phyloP scores from a whole-genome alignment of 768 basidiomycete genomes.

The Hygrophorus russula region DNA sequence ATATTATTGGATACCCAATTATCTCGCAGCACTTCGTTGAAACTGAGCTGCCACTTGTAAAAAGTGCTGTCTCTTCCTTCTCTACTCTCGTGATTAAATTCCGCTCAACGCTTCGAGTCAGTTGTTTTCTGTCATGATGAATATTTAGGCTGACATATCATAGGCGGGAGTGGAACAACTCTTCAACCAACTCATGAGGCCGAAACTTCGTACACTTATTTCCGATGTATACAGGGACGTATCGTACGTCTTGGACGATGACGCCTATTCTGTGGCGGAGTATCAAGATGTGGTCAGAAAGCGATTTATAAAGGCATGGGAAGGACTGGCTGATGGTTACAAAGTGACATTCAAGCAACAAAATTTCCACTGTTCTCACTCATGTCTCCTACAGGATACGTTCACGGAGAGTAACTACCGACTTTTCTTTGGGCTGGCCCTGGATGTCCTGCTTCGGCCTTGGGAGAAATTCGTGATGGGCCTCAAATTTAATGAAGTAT shows the following conservation, averaged over 20 bases:
- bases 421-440: constrained; percentile 70
- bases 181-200: constrained; percentile 90
- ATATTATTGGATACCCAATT: constrained; percentile 40
- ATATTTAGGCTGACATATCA: neutral
- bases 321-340: constrained; percentile 74
- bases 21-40: constrained; percentile 62
- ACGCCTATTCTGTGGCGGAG: constrained; percentile 72
- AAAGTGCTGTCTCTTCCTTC: constrained; percentile 36
- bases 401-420: constrained; percentile 87
- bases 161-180: constrained; percentile 85
- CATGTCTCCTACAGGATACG: constrained; percentile 43
- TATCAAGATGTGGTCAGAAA: constrained; percentile 81
- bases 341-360: constrained; percentile 39
- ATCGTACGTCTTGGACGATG: constrained; percentile 83
- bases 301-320: constrained; percentile 86
- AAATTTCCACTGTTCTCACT: constrained; percentile 1
- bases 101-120: constrained; percentile 62
- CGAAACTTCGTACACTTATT: constrained; percentile 73
- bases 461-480: constrained; percentile 86
- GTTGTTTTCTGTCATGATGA: constrained; percentile 8
- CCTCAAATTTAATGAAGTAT: constrained; percentile 81
- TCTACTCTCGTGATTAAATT: constrained; percentile 51
- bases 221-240: constrained; percentile 86
- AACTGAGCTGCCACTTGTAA: constrained; percentile 40
- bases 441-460: constrained; percentile 84